Percentiles rank a stretch among this genome's conserved stretches.
Conservation (phyloP, 208 protist genomes). For the Strigomonas culicis region DNA sequence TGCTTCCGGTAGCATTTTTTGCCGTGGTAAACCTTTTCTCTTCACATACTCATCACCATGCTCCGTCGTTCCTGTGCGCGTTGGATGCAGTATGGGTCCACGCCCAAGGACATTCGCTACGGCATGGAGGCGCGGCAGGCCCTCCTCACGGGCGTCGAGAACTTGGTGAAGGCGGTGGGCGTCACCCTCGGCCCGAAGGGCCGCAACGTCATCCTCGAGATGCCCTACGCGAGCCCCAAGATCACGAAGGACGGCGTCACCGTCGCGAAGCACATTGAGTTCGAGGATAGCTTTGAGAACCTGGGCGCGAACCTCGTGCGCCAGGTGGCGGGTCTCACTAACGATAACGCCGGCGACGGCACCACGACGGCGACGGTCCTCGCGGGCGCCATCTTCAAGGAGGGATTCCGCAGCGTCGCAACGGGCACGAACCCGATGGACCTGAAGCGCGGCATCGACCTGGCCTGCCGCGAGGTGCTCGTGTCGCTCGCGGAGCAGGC, state of each 20-base stretch:
- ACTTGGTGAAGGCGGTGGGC: conserved; percentile 95
- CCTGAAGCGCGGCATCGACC: conserved; percentile 98
- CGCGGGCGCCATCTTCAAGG: conserved; percentile 96
- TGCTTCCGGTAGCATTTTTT: neutral
- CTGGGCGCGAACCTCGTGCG: conserved; percentile 97
- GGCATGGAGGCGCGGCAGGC: conserved; percentile 85
- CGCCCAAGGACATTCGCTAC: conserved; percentile 96
- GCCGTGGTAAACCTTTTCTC: neutral
- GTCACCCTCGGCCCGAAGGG: conserved; percentile 99
- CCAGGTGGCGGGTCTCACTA: conserved; percentile 97
- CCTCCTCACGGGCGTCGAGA: conserved; percentile 95
- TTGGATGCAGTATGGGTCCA: conserved; percentile 79
- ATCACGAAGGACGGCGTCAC: conserved; percentile 99
- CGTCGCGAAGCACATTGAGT: conserved; percentile 98
- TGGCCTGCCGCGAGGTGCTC: conserved; percentile 91
- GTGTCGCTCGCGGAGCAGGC: conserved; percentile 85
- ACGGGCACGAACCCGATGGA: conserved; percentile 99
- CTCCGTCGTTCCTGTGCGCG: conserved; percentile 28
- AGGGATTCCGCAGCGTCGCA: conserved; percentile 96
- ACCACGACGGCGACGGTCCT: conserved; percentile 99
- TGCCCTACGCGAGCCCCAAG: conserved; percentile 96
- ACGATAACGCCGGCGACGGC: conserved; percentile 98
- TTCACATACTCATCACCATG: conserved; percentile 17
- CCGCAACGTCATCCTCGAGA: conserved; percentile 98
- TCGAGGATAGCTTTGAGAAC: conserved; percentile 97